Percentiles rank a stretch among this genome's conserved stretches.
phyloP scores from a whole-genome alignment of 176 grass and related monocot genomes.

The Ananas comosus region DNA sequence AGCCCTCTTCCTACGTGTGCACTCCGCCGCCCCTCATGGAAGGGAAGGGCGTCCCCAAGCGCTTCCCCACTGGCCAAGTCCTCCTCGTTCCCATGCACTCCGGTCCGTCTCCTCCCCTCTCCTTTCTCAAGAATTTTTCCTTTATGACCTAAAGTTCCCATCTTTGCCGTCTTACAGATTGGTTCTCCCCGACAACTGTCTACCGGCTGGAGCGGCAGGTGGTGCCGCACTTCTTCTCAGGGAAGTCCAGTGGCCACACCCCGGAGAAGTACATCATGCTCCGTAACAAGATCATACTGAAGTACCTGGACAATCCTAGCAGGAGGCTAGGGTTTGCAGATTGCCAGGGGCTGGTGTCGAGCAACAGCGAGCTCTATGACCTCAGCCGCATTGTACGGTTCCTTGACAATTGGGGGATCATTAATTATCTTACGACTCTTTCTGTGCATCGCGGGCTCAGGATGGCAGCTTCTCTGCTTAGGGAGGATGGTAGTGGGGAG shows the following conservation, averaged over 20 bases:
- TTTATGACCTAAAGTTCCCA: neutral
- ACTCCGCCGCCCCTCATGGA: constrained; percentile 73
- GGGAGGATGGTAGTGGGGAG: constrained; percentile 53
- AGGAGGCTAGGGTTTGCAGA: constrained; percentile 66
- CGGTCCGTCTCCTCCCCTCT: constrained; percentile 33
- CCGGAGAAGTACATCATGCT: constrained; percentile 52
- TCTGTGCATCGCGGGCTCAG: constrained; percentile 55
- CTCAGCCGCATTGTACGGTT: constrained; percentile 81
- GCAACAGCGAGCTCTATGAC: constrained; percentile 64
- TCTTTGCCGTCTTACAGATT: constrained; percentile 43
- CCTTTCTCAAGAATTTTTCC: neutral
- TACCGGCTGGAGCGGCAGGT: constrained; percentile 90
- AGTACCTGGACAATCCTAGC: constrained; percentile 60
- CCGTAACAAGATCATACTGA: constrained; percentile 75
- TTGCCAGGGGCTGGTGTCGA: constrained; percentile 65
- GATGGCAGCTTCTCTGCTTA: constrained; percentile 63
- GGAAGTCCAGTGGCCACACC: constrained; percentile 58
- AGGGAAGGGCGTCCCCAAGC: constrained; percentile 51
- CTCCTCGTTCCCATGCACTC: constrained; percentile 64
- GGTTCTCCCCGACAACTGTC: constrained; percentile 54
- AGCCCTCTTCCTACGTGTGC: constrained; percentile 67
- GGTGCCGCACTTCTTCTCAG: constrained; percentile 72
- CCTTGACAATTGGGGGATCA: constrained; percentile 90
- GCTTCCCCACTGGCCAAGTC: constrained; percentile 34
- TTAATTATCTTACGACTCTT: constrained; percentile 72